phyloP scores from a whole-genome alignment of 805 yeast species.

The Yarrowia bubula region DNA sequence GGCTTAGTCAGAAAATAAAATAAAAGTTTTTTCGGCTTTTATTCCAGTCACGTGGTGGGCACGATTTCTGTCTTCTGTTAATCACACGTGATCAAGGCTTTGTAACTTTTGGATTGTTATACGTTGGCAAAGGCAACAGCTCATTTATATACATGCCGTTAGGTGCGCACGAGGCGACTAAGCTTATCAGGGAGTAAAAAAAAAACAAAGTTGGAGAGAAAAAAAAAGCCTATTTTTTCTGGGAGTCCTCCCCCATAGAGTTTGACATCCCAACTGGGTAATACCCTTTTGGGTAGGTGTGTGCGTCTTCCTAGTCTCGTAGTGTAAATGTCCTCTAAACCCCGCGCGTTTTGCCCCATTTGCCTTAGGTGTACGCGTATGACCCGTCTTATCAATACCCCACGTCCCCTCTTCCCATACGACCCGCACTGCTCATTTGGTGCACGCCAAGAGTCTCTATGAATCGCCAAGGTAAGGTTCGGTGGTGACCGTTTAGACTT shows the following conservation, averaged over 20 bases:
- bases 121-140: not conserved
- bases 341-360: not conserved
- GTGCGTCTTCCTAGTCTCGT: not conserved
- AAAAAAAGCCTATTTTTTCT: not conserved
- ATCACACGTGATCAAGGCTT: too few species aligned
- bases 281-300: conserved; percentile 5
- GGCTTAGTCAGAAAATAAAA: too few species aligned
- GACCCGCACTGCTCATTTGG: conserved; percentile 5
- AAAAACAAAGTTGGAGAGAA: not conserved
- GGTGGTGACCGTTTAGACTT: not conserved
- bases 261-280: not conserved
- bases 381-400: not conserved
- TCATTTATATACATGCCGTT: not conserved
- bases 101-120: not conserved
- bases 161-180: conserved; percentile 3
- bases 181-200: not conserved
- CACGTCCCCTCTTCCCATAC: not conserved
- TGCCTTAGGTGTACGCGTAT: not conserved
- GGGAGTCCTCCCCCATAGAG: not conserved
- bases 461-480: not conserved
- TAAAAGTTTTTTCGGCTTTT: too few species aligned
- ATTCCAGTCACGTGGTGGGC: too few species aligned
- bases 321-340: too few species aligned
- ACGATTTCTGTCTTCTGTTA: too few species aligned
- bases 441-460: conserved; percentile 18